Base-by-base conservation (phyloP, 495 filamentous ascomycete species). In the Bacidia gigantensis region DNA sequence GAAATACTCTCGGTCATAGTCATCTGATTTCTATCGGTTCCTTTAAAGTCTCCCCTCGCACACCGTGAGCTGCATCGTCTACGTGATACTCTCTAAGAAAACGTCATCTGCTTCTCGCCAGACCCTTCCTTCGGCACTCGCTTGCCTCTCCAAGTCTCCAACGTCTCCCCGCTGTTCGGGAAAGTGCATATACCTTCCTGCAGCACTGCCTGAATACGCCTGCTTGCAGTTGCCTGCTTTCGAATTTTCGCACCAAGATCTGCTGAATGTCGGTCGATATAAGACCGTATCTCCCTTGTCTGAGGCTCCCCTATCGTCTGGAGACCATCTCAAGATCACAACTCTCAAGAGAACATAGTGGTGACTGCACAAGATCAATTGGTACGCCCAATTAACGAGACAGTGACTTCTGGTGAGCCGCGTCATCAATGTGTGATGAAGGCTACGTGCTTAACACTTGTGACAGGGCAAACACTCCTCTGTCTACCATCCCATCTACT, bases 231-330 rank as follows among this genome's bases (percentile, higher is more conserved):
- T 46, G 10, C 21, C 24, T 43, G 23, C 9, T 29, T 26, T 23
- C 26, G 24, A 35, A 38, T 40, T 18, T 18, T 12, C 24, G 38
- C 17, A 32, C 51, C 49, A 9, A n/a, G 7, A 9, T 43, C 25
- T 58, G 52, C 58, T 86, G 82, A 80, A 86, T 86, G 82, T 86
- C 82, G 78, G 79, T 80, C 81, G 79, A 82, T 69, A 69, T 79
- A 63, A 80, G 81, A 62, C 72, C 79, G 68, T 76, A 77, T 62
- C 74, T 81, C 61, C 74, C 80, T 55, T 84, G 80, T 61, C 70
- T 84, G 63, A 76, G 80, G 58, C 79, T 80, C 66, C 81, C 81
- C 49, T 77, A 78, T 65, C 77, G 82, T 69, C 79, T 83, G 69
- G 76, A 79, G 75, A 72, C 78, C 65, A 73, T 84, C 62, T 82